Evolutionary conservation across 495 filamentous ascomycete genomes (phyloP).

Genomic region (Lichenothelia convexa): DNA sequence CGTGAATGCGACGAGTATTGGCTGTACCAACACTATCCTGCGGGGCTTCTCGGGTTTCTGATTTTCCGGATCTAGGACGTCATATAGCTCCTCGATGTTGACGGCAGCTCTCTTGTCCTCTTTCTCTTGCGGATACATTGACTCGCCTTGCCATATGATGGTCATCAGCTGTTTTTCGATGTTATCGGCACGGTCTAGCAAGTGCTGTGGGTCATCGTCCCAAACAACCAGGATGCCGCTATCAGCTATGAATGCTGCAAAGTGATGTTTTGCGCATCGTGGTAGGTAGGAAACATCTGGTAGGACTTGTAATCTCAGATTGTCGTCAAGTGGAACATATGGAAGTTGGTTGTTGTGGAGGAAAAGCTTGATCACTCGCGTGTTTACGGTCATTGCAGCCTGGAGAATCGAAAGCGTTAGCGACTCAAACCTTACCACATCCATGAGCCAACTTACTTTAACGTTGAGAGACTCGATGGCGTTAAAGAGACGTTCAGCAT

Average conservation of each 20-base stretch:
- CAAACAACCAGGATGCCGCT: slow-evolving; percentile 41
- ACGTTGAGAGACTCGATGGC: slow-evolving; percentile 38
- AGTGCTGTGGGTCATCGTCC: slow-evolving; percentile 41
- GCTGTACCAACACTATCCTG: slow-evolving; percentile 29
- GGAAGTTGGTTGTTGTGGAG: slow-evolving; percentile 25
- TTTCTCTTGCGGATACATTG: slow-evolving; percentile 17
- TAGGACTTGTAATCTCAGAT: slow-evolving; percentile 42
- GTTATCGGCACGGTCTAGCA: slow-evolving; percentile 29
- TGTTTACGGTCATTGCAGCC: slow-evolving; percentile 42
- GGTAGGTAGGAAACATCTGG: slow-evolving; percentile 34
- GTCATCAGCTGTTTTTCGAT: slow-evolving; percentile 35
- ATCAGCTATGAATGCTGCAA: slow-evolving; percentile 46
- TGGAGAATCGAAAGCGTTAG: slow-evolving; percentile 8
- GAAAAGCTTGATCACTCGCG: slow-evolving; percentile 36
- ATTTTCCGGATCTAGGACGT: slow-evolving; percentile 19
- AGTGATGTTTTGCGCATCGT: slow-evolving; percentile 42
- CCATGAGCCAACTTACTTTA: slow-evolving; percentile 18
- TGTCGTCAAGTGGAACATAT: slow-evolving; percentile 36
- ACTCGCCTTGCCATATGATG: slow-evolving; percentile 30
- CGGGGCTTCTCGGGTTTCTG: slow-evolving; percentile 21
- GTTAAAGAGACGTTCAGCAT: slow-evolving; percentile 29
- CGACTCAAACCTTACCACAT: neutral
- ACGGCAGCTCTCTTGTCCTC: slow-evolving; percentile 10
- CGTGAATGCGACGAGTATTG: slow-evolving; percentile 31
- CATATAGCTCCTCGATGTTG: slow-evolving; percentile 17